These are phyloP conservation scores for Xylariaceae sp. DNA, from an alignment of 2,329 filamentous ascomycete species.

Conservation along the genomic window DNA sequence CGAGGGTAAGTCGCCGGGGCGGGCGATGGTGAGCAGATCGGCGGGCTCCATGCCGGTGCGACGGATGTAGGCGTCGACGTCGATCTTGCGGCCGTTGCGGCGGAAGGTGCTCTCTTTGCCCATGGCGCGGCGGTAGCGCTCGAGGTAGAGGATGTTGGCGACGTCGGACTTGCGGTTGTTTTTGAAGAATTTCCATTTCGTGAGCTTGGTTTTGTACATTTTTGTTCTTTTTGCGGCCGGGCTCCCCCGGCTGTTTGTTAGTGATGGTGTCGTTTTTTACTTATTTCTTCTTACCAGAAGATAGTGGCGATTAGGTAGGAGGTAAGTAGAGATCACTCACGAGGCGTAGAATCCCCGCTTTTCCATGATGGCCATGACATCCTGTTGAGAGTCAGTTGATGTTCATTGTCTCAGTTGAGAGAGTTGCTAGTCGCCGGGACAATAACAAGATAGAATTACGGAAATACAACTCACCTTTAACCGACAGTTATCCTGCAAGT, in stretches of 20 bases:
- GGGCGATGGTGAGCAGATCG: conserved; percentile 26
- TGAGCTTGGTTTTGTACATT: conserved; percentile 33
- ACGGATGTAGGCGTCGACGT: conserved; percentile 28
- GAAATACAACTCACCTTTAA: conserved; percentile 23
- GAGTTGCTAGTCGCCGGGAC: too few relatives aligned
- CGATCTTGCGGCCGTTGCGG: conserved; percentile 28
- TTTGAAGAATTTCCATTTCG: conserved; percentile 32
- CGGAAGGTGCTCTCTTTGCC: conserved; percentile 29
- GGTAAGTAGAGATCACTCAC: conserved; percentile 20
- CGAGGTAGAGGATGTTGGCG: conserved; percentile 27
- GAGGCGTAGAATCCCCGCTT: conserved; percentile 27
- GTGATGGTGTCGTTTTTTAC: not conserved
- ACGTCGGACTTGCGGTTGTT: conserved; percentile 31
- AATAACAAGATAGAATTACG: not conserved
- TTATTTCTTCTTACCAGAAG: too few relatives aligned
- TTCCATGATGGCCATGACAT: conserved; percentile 30
- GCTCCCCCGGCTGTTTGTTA: not conserved
- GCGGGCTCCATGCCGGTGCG: conserved; percentile 25
- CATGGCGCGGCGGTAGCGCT: conserved; percentile 26
- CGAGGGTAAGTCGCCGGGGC: conserved; percentile 25
- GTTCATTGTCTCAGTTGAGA: not conserved
- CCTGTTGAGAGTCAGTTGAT: conserved; percentile 15
- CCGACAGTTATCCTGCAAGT: conserved; percentile 29
- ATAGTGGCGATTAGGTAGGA: too few relatives aligned
- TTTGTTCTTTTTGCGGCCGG: conserved; percentile 22